Conservation (phyloP, 176 grass and related monocot genomes). For the Stipa capillata region DNA sequence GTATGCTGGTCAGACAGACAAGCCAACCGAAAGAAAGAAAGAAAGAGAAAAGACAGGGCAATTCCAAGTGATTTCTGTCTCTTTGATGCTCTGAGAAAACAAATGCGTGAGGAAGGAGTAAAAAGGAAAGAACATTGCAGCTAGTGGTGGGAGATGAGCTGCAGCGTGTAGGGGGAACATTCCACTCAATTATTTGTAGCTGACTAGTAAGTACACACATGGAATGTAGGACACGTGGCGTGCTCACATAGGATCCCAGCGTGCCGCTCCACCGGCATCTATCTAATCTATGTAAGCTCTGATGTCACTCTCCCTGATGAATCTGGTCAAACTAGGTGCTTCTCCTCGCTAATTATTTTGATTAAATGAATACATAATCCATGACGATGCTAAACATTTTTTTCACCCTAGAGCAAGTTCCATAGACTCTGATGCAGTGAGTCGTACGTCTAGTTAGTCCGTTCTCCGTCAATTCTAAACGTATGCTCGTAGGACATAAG, state of each 20-base stretch:
- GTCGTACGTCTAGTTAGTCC: no score
- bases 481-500: no score
- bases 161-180: not conserved
- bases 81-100: no score
- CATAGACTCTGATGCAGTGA: no score
- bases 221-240: not conserved
- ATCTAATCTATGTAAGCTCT: not conserved
- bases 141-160: not conserved
- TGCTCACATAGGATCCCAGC: not conserved
- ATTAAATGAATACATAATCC: not conserved
- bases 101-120: no score
- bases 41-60: no score
- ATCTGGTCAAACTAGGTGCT: not conserved
- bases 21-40: no score
- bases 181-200: constrained; percentile 2
- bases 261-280: not conserved
- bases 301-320: not conserved
- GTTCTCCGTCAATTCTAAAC: no score
- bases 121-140: no score
- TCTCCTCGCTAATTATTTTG: not conserved
- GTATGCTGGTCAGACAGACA: no score
- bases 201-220: not conserved
- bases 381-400: not conserved
- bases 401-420: no score
- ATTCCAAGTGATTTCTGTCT: no score